These are phyloP conservation scores for Acanthamoeba quina DNA, from an alignment of 208 protist genomes.

Conservation along the genomic window DNA sequence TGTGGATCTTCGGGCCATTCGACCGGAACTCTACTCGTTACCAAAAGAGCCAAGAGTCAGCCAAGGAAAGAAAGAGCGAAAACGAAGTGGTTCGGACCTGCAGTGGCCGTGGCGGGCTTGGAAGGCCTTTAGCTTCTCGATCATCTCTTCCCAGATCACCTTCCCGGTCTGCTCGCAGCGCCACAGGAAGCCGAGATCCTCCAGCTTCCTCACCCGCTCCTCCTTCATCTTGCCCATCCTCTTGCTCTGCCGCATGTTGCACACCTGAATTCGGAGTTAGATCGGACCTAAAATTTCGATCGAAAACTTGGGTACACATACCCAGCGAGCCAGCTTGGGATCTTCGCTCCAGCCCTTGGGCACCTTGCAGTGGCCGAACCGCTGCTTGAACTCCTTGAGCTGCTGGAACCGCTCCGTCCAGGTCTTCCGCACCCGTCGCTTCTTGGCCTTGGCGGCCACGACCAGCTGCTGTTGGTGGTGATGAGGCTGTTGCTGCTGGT, in stretches of 20 bases:
- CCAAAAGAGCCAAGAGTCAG: neutral
- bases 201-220: conserved; percentile 28
- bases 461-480: conserved; percentile 5
- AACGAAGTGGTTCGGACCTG: neutral
- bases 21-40: neutral
- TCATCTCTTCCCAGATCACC: conserved; percentile 63
- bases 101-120: conserved; percentile 27
- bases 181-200: conserved; percentile 55
- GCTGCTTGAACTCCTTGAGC: conserved; percentile 67
- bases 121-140: conserved; percentile 58
- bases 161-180: conserved; percentile 59
- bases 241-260: conserved; percentile 61
- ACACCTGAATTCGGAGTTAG: conserved; percentile 5
- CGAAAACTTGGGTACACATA: neutral
- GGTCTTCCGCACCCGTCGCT: conserved; percentile 28
- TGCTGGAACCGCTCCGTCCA: conserved; percentile 52
- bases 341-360: conserved; percentile 66
- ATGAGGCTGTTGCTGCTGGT: neutral
- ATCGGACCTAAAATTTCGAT: no score
- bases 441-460: conserved; percentile 18
- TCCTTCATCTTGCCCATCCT: conserved; percentile 69
- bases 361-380: conserved; percentile 67
- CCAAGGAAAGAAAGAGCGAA: neutral
- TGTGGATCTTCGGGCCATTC: conserved; percentile 39
- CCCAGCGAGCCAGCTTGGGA: conserved; percentile 58